Evolutionary conservation across 2,329 filamentous ascomycete species (phyloP), one percentile per base, ranked within the genome.

Genomic region (Teratosphaeria destructans): DNA sequence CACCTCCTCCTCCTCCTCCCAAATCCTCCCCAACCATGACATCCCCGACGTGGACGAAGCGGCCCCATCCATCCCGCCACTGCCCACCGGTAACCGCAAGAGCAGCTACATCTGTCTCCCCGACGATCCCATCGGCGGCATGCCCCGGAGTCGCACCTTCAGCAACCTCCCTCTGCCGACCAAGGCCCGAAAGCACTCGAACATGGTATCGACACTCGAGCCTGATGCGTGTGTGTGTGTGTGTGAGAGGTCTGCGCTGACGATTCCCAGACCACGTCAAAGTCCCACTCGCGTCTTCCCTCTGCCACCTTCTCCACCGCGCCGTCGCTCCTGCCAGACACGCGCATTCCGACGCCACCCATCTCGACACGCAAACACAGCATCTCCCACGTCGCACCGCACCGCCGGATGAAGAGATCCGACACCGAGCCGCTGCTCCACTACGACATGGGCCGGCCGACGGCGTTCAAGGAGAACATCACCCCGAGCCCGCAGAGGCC

Each of bases 141-240:
- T 74, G 65, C 70, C 71, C 32, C 65, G 69, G 54, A 73, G 71
- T 60, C 64, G 67, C 29, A 73, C 72, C 7, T 71, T 73, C 59
- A 72, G 71, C 62, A 72, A 73, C 57, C 63, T 74, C 19, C 67
- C 70, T 5, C 49, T 71, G n/a, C 69, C 70, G 1, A 64, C 63
- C 11, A 62, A 65, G 55, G 60, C 60, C 12, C 64, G 65, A 60
- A 60, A 61, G n/a, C 3, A 6, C 6, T 58, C 61, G 6, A 43
- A 59, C 19, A 65, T 68, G 10, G 62, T 54, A 54, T 32, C 19
- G 12, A 7, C 3, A 14, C 19, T 27, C n/a, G 16, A 5, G 52
- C 19, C 12, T 29, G 27, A 32, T 23, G 16, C 16, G 27, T n/a
- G 19, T 19, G 19, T 19, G 19, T 19, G 19, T 12, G 14, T 54